Conservation (phyloP, 768 basidiomycete species). For the Podaxis sp. region DNA sequence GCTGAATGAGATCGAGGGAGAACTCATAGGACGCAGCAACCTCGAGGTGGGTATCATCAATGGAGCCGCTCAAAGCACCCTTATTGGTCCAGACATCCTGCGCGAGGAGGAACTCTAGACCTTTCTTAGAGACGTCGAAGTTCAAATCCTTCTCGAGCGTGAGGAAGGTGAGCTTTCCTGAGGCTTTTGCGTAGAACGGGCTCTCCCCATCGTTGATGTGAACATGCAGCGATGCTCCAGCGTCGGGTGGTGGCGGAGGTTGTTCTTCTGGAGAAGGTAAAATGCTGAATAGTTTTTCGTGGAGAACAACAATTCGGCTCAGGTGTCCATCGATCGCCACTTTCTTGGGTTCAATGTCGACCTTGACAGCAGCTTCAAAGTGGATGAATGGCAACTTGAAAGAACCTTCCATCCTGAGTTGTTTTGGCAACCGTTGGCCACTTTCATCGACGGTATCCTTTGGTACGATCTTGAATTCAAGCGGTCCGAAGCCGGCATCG, state of each 20-base stretch:
- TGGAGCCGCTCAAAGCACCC: not conserved
- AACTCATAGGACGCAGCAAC: not conserved
- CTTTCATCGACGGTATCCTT: not conserved
- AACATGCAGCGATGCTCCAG: not conserved
- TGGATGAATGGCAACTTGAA: not conserved
- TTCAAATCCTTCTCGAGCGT: not conserved
- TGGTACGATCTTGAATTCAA: not conserved
- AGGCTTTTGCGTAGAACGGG: not conserved
- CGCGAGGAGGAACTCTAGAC: not conserved
- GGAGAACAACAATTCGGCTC: not conserved
- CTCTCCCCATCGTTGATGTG: not conserved
- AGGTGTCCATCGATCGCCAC: not conserved
- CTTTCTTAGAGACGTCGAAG: not conserved
- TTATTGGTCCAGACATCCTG: not conserved
- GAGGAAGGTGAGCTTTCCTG: not conserved
- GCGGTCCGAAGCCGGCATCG: not conserved
- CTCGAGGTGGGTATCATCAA: not conserved
- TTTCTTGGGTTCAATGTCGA: not conserved
- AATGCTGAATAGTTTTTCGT: not conserved
- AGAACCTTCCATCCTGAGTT: not conserved
- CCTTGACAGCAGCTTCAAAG: not conserved
- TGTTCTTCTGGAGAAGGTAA: not conserved
- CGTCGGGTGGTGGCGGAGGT: not conserved
- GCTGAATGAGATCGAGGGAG: not conserved
- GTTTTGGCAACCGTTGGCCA: not conserved